Evolutionary conservation across 1,284 basidiomycete species (phyloP), one percentile per base, ranked within the genome.

Genomic region (Porodaedalea pini): DNA sequence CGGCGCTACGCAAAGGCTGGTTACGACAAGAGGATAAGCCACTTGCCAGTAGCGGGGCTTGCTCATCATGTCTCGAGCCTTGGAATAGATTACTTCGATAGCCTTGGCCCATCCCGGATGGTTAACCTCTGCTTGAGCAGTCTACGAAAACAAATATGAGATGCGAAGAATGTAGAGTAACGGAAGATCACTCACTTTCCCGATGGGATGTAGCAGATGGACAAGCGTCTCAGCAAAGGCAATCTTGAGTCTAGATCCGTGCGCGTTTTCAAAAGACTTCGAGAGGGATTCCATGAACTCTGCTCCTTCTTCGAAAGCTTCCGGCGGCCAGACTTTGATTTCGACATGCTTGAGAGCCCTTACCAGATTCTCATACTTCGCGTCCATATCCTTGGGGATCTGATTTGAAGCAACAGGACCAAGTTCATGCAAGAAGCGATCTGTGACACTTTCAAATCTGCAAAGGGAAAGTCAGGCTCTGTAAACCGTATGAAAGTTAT

Each of bases 71-170:
- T 90, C 88, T 56, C 82, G 79, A 3, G 94, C 92, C 65, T 90
- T 88, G 1, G 90, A 88, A 67, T 88, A 86, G 41, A 98, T 91
- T 4, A 84, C 75, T 62, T 94, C 88, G 47, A 97, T 88, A 0
- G 94, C 94, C 68, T 92, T 93, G 1, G 86, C 88, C 95, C 95
- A 98, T 56, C 89, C 80, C 0, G 95, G 95, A 69, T 97, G 91
- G 66, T 98, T 97, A 49, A 96, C 92, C 74, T 98, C 95, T 1
- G 93, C 95, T 69, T 96, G 94, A 0, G 94, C 95, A 25, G 90
- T 94, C 86, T 93, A 64, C 34, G 4, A 61, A 49, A 13, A 25
- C 34, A 40, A 17, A 15, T 57, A 47, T 57, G 29, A 60, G 50
- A 43, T 25, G 56, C 51, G 27, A 52, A 5, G 13, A n/a, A 45